Percentiles rank a stretch among this genome's conserved stretches.
These are phyloP conservation scores for Chlorella sp. DNA, from an alignment of 139 green algal genomes.

Conservation along the genomic window DNA sequence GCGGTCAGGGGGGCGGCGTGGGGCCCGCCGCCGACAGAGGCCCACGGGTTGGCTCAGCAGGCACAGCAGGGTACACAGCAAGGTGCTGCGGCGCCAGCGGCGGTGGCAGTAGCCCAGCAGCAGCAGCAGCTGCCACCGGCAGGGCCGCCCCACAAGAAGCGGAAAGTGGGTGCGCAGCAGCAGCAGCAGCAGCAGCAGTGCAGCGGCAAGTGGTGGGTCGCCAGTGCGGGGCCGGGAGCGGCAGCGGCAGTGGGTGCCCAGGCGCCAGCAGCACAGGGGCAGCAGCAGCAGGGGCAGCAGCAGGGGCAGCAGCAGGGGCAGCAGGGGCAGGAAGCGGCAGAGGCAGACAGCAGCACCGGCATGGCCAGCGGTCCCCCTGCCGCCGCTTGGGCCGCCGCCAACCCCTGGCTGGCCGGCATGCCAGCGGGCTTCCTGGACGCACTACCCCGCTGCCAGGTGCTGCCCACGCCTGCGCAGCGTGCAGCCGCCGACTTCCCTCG, in stretches of 20 bases:
- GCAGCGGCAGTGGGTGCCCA: neutral
- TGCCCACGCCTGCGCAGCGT: neutral
- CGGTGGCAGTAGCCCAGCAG: neutral
- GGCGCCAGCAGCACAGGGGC: neutral
- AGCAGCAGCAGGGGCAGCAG: neutral
- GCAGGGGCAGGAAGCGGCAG: neutral
- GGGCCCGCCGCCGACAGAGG: neutral
- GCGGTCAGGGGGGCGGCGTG: neutral
- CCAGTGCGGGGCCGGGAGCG: neutral
- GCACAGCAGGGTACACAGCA: neutral
- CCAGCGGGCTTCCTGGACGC: conserved; percentile 5
- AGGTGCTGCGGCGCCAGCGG: neutral
- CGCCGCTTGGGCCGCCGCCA: neutral
- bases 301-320: neutral
- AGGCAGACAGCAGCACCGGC: neutral
- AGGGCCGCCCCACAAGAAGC: neutral
- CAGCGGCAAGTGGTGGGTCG: conserved; percentile 8
- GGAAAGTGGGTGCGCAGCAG: neutral
- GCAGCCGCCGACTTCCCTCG: neutral
- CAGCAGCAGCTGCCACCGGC: neutral
- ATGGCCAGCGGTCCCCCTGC: neutral
- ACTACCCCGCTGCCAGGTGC: conserved; percentile 11
- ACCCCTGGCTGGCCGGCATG: conserved; percentile 24
- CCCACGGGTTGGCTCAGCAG: neutral
- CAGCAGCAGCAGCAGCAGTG: neutral